These are phyloP conservation scores for Platismatia glauca DNA, from an alignment of 495 filamentous ascomycete genomes.

Conservation along the genomic window DNA sequence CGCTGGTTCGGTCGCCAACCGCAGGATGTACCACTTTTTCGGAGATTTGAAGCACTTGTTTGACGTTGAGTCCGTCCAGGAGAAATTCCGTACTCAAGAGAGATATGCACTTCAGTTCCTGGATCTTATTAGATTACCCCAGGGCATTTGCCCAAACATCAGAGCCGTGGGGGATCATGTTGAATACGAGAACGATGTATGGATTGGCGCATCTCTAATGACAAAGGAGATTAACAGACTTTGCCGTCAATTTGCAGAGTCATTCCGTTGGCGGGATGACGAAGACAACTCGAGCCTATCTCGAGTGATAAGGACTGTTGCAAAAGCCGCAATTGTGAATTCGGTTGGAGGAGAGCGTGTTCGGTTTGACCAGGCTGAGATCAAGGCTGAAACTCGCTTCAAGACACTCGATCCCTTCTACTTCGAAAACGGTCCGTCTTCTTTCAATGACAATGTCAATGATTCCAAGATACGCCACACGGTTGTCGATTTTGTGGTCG, in stretches of 20 bases:
- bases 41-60: constrained; percentile 84
- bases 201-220: constrained; percentile 92
- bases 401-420: constrained; percentile 69
- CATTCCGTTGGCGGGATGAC: constrained; percentile 59
- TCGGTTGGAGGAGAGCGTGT: constrained; percentile 82
- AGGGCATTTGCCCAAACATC: constrained; percentile 92
- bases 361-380: constrained; percentile 78
- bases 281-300: constrained; percentile 54
- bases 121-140: constrained; percentile 87
- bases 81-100: constrained; percentile 68
- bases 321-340: constrained; percentile 70
- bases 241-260: constrained; percentile 77
- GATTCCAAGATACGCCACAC: constrained; percentile 38
- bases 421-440: constrained; percentile 47
- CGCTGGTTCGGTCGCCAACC: constrained; percentile 82
- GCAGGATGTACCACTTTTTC: constrained; percentile 96
- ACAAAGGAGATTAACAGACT: constrained; percentile 90
- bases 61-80: constrained; percentile 75
- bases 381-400: constrained; percentile 74
- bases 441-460: constrained; percentile 24
- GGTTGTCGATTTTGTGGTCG: constrained; percentile 80
- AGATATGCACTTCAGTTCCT: constrained; percentile 89
- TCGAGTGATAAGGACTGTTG: constrained; percentile 64
- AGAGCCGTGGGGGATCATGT: constrained; percentile 90
- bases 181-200: constrained; percentile 95